Conservation (phyloP, 805 yeast genomes). For the Starmerella sp. region DNA sequence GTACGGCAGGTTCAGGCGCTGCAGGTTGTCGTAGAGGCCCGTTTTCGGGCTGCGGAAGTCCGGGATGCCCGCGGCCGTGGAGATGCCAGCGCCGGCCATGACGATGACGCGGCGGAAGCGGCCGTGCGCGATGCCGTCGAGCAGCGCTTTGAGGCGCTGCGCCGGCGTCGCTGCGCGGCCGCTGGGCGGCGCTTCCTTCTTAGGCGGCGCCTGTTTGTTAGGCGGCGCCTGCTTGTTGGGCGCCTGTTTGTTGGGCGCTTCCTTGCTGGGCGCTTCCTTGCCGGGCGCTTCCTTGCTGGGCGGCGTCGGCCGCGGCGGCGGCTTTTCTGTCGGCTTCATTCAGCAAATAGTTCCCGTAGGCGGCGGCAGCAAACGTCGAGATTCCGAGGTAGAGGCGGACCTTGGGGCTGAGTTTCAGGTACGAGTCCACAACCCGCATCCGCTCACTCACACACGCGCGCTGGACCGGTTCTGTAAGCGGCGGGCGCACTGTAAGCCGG, state of each 20-base stretch:
- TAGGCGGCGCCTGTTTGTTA: no score
- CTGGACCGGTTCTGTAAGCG: no score
- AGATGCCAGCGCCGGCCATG: slow-evolving; percentile 79
- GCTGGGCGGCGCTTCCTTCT: no score
- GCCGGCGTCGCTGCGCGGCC: neutral
- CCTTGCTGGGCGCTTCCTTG: neutral
- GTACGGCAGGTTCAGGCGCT: slow-evolving; percentile 61
- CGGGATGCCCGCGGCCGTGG: slow-evolving; percentile 90
- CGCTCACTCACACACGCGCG: neutral
- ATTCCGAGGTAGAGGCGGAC: slow-evolving; percentile 20
- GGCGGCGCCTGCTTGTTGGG: neutral
- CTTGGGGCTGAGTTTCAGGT: slow-evolving; percentile 17
- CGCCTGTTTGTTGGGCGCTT: no score
- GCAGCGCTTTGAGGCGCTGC: slow-evolving; percentile 1
- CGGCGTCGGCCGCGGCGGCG: slow-evolving; percentile 6
- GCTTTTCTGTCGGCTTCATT: slow-evolving; percentile 18
- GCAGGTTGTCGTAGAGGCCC: slow-evolving; percentile 61
- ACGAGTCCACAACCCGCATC: slow-evolving; percentile 17
- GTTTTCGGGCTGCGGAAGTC: slow-evolving; percentile 89
- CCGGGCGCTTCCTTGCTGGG: no score
- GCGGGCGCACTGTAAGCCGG: neutral
- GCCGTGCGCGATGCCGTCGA: slow-evolving; percentile 13
- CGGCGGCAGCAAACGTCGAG: slow-evolving; percentile 19
- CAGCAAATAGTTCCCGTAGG: slow-evolving; percentile 21
- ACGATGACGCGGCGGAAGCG: slow-evolving; percentile 26